Percentiles rank a stretch among this genome's conserved stretches.
These are phyloP conservation scores for Scleroderma bovista DNA, from an alignment of 768 basidiomycete species.

Conservation along the genomic window DNA sequence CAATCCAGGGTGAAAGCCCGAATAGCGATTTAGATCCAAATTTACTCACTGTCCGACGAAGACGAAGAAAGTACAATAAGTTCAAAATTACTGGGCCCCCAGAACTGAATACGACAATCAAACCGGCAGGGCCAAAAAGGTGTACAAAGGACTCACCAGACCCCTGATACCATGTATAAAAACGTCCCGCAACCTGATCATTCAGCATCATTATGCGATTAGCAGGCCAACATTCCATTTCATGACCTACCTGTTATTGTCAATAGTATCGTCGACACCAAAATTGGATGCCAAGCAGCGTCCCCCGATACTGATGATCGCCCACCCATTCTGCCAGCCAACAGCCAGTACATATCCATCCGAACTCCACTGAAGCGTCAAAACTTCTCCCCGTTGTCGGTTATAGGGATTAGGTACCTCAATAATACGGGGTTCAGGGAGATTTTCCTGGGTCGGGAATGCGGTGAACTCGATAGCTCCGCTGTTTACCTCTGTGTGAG, in stretches of 20 bases:
- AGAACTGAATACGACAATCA: conserved; percentile 55
- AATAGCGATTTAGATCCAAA: neutral
- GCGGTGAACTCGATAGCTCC: conserved; percentile 63
- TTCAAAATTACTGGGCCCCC: conserved; percentile 91
- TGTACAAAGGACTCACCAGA: conserved; percentile 46
- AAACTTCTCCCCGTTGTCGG: conserved; percentile 55
- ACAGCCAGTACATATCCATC: conserved; percentile 95
- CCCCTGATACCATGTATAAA: conserved; percentile 80
- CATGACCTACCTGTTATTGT: conserved; percentile 40
- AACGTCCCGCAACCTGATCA: conserved; percentile 59
- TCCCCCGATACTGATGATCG: conserved; percentile 84
- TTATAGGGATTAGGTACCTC: conserved; percentile 59
- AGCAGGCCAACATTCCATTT: neutral
- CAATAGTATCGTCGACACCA: conserved; percentile 57
- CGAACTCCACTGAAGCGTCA: conserved; percentile 82
- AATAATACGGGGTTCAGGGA: conserved; percentile 56
- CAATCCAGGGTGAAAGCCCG: conserved; percentile 4
- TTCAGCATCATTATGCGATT: conserved; percentile 17
- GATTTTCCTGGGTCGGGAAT: conserved; percentile 61
- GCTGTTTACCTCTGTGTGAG: conserved; percentile 28
- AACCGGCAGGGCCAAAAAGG: neutral
- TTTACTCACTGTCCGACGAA: conserved; percentile 42
- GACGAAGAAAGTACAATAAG: conserved; percentile 67
- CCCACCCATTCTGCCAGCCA: conserved; percentile 89
- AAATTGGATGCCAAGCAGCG: conserved; percentile 78